Base-by-base conservation (phyloP, 345 rosid genomes). In the Noccaea caerulescens region DNA sequence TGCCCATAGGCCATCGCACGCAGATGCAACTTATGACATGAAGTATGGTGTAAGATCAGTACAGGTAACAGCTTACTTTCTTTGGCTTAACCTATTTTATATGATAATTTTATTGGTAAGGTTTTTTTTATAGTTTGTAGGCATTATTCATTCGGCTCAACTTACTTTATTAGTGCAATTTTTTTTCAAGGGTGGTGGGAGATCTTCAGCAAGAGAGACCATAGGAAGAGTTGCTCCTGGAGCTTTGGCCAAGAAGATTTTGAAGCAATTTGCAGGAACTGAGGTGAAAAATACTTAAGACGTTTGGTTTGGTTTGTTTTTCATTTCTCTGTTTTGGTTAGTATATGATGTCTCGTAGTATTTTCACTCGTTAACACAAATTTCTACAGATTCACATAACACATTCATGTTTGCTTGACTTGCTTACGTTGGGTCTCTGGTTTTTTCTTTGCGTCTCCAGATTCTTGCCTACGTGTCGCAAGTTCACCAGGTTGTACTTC, bases 1-100 rank as follows among this genome's bases (percentile, higher is more conserved):
- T 57, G 98, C 98, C 55, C 92, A 94, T 76, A 86, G 99, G 77
- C 99, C 98, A 60, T 94, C 99, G 45, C 99, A 94, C 84, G 98
- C 99, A 5, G 99, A 94, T 82, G 98, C 98, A 57, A 92, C 98
- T 58, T 94, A 94, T 83, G 99, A 94, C 86, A 89, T 94, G 96
- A 92, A 94, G 75, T 94, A 94, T 72, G 99, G 99, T 78, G 87
- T 90, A 72, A 92, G 98, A 85, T 82, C 97, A 50, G 90, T 94
- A 41, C 93, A 92, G 96, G 99, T 92, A 80, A 59, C 10, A 33
- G 1, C 50, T 10, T 42, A 8, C 10, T 2, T 57, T 18, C 12
- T 67, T 70, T 54, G 36, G 33, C 44, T 45, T 52, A 20, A 34
- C 55, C 25, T 37, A 4, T 10, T n/a, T n/a, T 25, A 20, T 10